Conservation (phyloP, 1,139 yeast genomes). For the Sugiyamaella xylanicola region DNA sequence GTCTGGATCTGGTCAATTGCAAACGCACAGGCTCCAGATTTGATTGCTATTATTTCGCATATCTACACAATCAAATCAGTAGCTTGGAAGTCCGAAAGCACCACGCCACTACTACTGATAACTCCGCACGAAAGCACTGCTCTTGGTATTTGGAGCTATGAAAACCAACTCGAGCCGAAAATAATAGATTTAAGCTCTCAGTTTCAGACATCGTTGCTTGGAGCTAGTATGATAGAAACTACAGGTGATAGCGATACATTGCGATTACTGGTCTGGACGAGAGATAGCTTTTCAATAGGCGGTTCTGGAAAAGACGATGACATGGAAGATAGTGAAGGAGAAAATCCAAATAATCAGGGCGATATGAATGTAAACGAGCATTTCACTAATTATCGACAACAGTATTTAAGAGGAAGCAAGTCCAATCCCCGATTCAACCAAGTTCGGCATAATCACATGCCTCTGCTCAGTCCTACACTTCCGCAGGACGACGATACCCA, state of each 20-base stretch:
- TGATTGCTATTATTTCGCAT: conserved; percentile 28
- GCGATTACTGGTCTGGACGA: conserved; percentile 13
- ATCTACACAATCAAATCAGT: conserved; percentile 25
- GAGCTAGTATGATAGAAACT: conserved; percentile 3
- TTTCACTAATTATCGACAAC: background rate
- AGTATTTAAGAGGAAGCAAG: background rate
- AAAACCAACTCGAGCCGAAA: conserved; percentile 18
- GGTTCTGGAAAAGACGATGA: conserved; percentile 8
- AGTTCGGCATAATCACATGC: background rate
- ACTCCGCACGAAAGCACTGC: conserved; percentile 24
- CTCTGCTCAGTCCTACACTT: conserved; percentile 10
- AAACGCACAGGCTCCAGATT: conserved; percentile 10
- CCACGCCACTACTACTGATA: conserved; percentile 20
- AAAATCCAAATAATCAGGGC: background rate
- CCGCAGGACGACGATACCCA: conserved; percentile 32
- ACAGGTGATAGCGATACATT: background rate
- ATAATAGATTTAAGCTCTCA: conserved; percentile 22
- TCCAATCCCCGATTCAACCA: background rate
- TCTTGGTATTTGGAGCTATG: conserved; percentile 29
- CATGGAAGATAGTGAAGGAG: background rate
- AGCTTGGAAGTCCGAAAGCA: conserved; percentile 24
- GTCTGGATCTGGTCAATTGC: conserved; percentile 33
- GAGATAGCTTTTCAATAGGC: conserved; percentile 5
- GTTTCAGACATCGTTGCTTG: conserved; percentile 14
- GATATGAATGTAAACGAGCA: too few species aligned